Base-by-base conservation (phyloP, 352 stramenopile genomes). In the Pythium insidiosum region DNA sequence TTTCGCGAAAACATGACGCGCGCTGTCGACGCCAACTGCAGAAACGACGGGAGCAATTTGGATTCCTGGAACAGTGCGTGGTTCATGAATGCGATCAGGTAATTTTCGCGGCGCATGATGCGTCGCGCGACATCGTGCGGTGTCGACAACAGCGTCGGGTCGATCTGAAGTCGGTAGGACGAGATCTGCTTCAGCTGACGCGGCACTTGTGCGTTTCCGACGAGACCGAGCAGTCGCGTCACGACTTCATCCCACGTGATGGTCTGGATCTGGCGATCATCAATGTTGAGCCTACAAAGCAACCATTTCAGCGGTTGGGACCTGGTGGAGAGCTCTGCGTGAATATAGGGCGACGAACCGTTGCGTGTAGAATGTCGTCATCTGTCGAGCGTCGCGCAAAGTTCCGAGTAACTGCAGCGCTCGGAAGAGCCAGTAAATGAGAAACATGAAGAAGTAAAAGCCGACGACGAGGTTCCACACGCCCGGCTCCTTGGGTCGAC, bases 21-120 rank as follows among this genome's bases (percentile, higher is more conserved):
- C 31, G 75, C 70, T 26, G 65, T 81, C 6, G 74, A 85, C 11
- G 82, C 55, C 54, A 86, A 83, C 43, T 94, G 63, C 50, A 95
- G 43, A 34, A 49, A 63, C 28, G 68, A 43, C 0, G 88, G 91
- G 29, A 97, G 52, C 16, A 89, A 35, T 37, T 77, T 68, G 20
- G 66, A 74, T 15, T 95, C 68, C 61, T 98, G 87, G 33, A 99
- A 86, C 12, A 98, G 63, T 21, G 83, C 66, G 42, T 94, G 73
- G 67, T 98, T 98, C 70, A 99, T 96, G 54, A 98, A 94, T 10
- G 93, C 94, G 47, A 99, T 96, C 15, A 99, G 59, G 62, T 98
- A 99, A 66, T 99, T 99, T 43, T 99, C 95, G 34, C 95, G 88
- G 4, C 96, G 82, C 83, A 99, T 96, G 62, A 99, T 99, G 37